Base-by-base conservation (phyloP, 306 rosid species). In the Citrullus mucosospermus region DNA sequence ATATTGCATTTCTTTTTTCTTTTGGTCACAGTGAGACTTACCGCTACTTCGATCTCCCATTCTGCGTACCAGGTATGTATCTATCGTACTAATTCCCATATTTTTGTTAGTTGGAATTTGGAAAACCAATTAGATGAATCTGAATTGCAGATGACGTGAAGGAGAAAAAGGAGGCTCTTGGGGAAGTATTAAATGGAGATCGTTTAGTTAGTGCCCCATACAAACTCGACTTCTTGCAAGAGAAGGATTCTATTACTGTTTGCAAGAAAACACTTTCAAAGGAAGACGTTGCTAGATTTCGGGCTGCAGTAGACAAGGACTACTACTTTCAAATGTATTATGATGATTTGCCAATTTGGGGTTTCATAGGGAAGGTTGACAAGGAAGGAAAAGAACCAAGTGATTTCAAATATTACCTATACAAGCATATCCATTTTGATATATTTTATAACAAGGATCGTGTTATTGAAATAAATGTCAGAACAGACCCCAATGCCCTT, bases 271-370 rank as follows among this genome's bases (percentile, higher is more conserved):
- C 28, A 4, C 89, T 94, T 6, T 60, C 66, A 17, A 90, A 87
- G 84, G 83, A 92, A 41, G 88, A 91, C 0, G 95, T 94, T 57
- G 92, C 85, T 3, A 67, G 50, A 78, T 90, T 94, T 61, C 87
- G 97, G 63, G 74, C 87, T 5, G 93, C 96, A 0, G 91, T 92
- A 17, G 85, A 79, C 28, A 92, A 89, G 85, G 91, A 94, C 78
- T 94, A 92, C 85, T 92, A 89, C 84, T 90, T 88, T 73, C 95
- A 94, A 82, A 92, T 92, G 96, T 92, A 92, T 81, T 92, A 88
- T 34, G 97, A 92, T 81, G 98, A 92, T 77, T 81, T 94, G 74
- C 98, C 98, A 15, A 83, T 92, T n/a, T 94, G 96, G 96, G 95
- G 93, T 28, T 89, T 92, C 87, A 88, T 94, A 20, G 97, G 98